Base-by-base conservation (phyloP, 2,329 filamentous ascomycete species). In the Calonectria pseudoreteaudii region DNA sequence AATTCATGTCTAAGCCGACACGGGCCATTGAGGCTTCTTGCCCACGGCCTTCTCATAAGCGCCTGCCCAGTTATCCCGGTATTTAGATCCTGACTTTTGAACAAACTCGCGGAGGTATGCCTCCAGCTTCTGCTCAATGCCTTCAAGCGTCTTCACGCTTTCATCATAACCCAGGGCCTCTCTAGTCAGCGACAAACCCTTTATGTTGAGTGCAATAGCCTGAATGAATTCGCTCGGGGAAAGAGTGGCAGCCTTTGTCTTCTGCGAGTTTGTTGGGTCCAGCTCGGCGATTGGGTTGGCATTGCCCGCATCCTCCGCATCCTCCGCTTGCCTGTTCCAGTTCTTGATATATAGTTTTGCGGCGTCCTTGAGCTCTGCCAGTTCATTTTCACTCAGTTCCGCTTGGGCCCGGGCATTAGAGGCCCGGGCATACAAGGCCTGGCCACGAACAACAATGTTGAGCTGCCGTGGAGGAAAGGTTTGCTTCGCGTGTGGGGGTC, bases 111-210 rank as follows among this genome's bases (percentile, higher is more conserved):
- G 74, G n/a, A 88, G 72, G 73, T 88, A 83, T 38, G 79, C 77
- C 14, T 81, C 79, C 30, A 90, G 76, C 5, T 78, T 74, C 44
- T 85, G 81, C n/a, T 83, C 82, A 26, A 88, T 84, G n/a, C 82
- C 75, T 72, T 83, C 77, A 62, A 91, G 79, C 20, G 20, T 75
- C 58, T 81, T 71, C 14, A 78, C 81, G 20, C 18, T 18, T 2
- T 62, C 16, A 20, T 77, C 78, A 2, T 80, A 75, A 14, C 78
- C 79, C 8, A 88, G 79, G 18, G 89, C 81, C 75, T 87, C 80
- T 52, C 84, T 81, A 18, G 89, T 87, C 73, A 86, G 73, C 50
- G 86, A 82, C 67, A 91, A 83, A 26, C 87, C 90, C 76, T 79
- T 83, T 68, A 84, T 82, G 72, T 82, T 82, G 70, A 84, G 81